Evolutionary conservation across 2,329 filamentous ascomycete species (phyloP).

Genomic region (Triangularia verruculosa): DNA sequence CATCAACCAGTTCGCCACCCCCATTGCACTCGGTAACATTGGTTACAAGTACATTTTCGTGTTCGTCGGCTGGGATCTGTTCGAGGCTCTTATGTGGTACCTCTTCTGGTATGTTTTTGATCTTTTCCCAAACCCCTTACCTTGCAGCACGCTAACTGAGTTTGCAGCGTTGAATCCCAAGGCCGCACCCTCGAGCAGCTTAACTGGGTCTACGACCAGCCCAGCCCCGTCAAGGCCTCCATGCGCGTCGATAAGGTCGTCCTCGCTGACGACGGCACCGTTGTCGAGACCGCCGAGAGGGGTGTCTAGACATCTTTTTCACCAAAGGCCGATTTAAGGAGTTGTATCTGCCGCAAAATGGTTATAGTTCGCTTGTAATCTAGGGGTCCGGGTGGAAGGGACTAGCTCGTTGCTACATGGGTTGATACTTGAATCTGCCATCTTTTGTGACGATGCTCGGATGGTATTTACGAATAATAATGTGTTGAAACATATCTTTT

Average conservation of each 20-base stretch:
- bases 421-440: neutral
- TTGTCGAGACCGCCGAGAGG: slow-evolving; percentile 37
- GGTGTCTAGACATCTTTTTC: too few relatives aligned
- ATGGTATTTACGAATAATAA: neutral
- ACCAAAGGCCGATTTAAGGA: neutral
- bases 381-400: neutral
- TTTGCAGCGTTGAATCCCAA: slow-evolving; percentile 45
- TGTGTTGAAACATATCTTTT: neutral
- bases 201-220: slow-evolving; percentile 49
- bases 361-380: neutral
- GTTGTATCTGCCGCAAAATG: neutral
- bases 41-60: slow-evolving; percentile 44
- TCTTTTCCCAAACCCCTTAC: neutral
- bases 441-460: neutral
- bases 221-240: slow-evolving; percentile 49
- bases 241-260: slow-evolving; percentile 46
- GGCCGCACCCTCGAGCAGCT: slow-evolving; percentile 49
- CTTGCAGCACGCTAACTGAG: slow-evolving; percentile 11
- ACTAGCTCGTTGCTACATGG: neutral
- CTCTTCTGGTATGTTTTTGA: slow-evolving; percentile 41
- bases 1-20: slow-evolving; percentile 47
- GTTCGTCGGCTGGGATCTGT: slow-evolving; percentile 47
- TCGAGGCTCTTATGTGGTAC: slow-evolving; percentile 44
- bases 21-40: slow-evolving; percentile 45
- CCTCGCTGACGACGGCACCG: slow-evolving; percentile 43